phyloP scores from a whole-genome alignment of 179 eudicot genomes.

The Sideroxylon spinosum region DNA sequence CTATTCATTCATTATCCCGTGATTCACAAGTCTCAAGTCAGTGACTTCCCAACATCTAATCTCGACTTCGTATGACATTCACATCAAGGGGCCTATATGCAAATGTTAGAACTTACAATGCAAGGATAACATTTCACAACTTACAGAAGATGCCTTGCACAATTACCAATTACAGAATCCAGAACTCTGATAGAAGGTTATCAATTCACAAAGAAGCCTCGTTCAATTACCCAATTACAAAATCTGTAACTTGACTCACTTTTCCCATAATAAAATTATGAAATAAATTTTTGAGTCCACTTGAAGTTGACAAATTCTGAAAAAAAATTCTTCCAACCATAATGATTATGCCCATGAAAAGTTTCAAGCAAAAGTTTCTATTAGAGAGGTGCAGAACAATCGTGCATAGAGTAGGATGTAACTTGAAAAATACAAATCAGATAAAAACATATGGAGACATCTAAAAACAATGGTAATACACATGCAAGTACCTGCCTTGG shows the following conservation, averaged over 20 bases:
- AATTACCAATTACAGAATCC: not conserved
- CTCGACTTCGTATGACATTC: not conserved
- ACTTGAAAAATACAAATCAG: not conserved
- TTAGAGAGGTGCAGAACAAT: not conserved
- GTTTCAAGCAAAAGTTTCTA: slow-evolving; percentile 1
- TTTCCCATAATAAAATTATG: no score
- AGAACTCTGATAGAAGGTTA: no score
- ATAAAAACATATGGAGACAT: not conserved
- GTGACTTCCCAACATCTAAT: not conserved
- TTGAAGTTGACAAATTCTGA: not conserved
- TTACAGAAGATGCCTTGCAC: not conserved
- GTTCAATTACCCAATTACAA: no score
- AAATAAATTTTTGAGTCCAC: not conserved
- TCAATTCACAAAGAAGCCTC: no score
- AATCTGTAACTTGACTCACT: no score
- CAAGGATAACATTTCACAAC: not conserved
- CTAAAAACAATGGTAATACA: not conserved
- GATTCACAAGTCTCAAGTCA: not conserved
- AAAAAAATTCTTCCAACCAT: not conserved
- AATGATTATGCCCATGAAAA: not conserved
- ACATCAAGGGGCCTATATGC: not conserved
- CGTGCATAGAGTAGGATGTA: not conserved
- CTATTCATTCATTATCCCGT: not conserved
- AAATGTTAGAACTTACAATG: not conserved
- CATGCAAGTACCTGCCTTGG: slow-evolving; percentile 74